A percentile compares a stretch with the other conserved stretches of the same genome.
Evolutionary conservation across 495 filamentous ascomycete species (phyloP).

Genomic region (Aspergillus homomorphus): DNA sequence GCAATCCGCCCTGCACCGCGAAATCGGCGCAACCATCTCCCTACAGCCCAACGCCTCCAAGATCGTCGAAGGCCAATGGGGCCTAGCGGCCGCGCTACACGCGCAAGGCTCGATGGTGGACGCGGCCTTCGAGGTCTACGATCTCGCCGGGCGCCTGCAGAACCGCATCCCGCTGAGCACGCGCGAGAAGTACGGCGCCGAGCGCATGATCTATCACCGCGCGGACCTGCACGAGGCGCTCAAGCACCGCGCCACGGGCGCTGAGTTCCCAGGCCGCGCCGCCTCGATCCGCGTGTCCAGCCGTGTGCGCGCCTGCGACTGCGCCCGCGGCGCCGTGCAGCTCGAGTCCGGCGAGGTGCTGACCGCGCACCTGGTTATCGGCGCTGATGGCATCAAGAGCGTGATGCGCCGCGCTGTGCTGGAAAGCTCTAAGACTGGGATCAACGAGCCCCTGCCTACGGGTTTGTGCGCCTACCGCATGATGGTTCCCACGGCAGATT

Average conservation of each 20-base stretch:
- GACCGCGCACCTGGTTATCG: constrained; percentile 37
- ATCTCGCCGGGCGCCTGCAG: constrained; percentile 21
- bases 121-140: constrained; percentile 30
- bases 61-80: constrained; percentile 26
- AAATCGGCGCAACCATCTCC: constrained; percentile 31
- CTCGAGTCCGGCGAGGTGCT: constrained; percentile 25
- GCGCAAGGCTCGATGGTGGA: constrained; percentile 24
- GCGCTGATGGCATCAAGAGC: constrained; percentile 46
- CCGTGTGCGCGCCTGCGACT: constrained; percentile 20
- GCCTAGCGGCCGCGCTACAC: constrained; percentile 11
- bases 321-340: constrained; percentile 17
- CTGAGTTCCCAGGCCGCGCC: constrained; percentile 17
- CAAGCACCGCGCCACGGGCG: constrained; percentile 16
- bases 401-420: constrained; percentile 1
- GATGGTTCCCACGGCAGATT: constrained; percentile 9
- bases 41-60: constrained; percentile 30
- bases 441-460: constrained; percentile 4
- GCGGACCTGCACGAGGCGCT: constrained; percentile 28
- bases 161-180: constrained; percentile 21
- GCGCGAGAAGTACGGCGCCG: constrained; percentile 23
- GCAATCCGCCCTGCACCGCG: constrained; percentile 27
- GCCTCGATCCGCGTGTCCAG: constrained; percentile 16
- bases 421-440: too few species aligned
- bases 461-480: constrained; percentile 15
- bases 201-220: constrained; percentile 28